Base-by-base conservation (phyloP, 2,329 filamentous ascomycete species). In the Colletotrichum falcatum region DNA sequence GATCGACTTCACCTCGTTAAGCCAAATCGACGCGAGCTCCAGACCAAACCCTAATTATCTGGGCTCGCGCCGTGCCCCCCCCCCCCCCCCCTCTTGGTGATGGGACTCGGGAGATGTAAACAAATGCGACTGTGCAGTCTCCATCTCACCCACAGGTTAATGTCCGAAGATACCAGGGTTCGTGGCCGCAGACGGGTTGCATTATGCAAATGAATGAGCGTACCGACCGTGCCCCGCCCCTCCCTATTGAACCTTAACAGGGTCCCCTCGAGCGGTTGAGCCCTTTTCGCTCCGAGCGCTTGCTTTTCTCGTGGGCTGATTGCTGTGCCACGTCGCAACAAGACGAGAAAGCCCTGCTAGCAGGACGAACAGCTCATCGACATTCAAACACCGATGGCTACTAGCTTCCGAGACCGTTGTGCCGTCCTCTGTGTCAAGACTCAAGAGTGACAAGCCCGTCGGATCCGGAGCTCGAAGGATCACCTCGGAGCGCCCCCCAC, bases 131-230 rank as follows among this genome's bases (percentile, higher is more conserved):
- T 46, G 59, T 71, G 65, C 61, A 46, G 44, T 46, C 44, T 46
- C 66, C 69, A 70, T 71, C 33, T 63, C 68, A 59, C 53, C 68
- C 68, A 71, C 65, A 71, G 42, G 28, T 71, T 71, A 70, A 71
- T 71, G 61, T 65, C 69, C 69, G 69, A 71, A 61, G 49, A 65
- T 71, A 54, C 69, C 69, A 70, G 69, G 69, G 54, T 70, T 70
- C 55, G 48, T 51, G 48, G 65, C 44, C 48, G 48, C 35, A 71
- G 54, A 70, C 56, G 48, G 60, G 51, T 28, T 61, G 59, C 44
- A 63, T 64, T 54, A 61, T 67, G 65, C 65, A 71, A 71, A 70
- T 65, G 46, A 65, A 39, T 42, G 39, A 71, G 56, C 65, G 61
- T 71, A 61, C 60, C 66, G 62, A 48, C 69, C 48, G 66, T 70